A percentile compares a stretch with the other conserved stretches of the same genome.
Evolutionary conservation across 2,329 filamentous ascomycete genomes (phyloP).

Genomic region (Grosmannia huntii): DNA sequence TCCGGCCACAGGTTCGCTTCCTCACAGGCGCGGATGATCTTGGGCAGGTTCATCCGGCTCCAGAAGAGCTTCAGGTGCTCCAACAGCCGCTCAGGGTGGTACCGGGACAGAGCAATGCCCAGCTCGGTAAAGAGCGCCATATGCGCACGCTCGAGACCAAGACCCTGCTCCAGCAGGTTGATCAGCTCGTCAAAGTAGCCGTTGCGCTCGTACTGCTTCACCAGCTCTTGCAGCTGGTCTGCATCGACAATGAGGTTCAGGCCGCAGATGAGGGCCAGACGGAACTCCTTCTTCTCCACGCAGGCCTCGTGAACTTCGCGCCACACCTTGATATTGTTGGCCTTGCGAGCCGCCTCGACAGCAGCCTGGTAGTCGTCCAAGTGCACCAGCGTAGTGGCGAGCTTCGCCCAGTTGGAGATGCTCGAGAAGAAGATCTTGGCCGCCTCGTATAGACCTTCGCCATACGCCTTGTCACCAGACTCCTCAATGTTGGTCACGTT

Average conservation of each 20-base stretch:
- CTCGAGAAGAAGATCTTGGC: conserved; percentile 98
- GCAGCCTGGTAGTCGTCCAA: conserved; percentile 94
- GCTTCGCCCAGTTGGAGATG: conserved; percentile 99
- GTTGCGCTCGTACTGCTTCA: conserved; percentile 92
- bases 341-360: conserved; percentile 94
- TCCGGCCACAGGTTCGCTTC: conserved; percentile 96
- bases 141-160: conserved; percentile 82
- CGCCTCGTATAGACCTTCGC: conserved; percentile 85
- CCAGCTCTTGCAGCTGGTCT: conserved; percentile 82
- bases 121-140: conserved; percentile 97
- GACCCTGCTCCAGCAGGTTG: conserved; percentile 79
- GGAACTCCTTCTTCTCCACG: conserved; percentile 96
- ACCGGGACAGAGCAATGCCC: conserved; percentile 84
- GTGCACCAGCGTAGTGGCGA: conserved; percentile 95
- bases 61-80: conserved; percentile 98
- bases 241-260: conserved; percentile 96
- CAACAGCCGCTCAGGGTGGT: conserved; percentile 92
- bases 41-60: conserved; percentile 94
- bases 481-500: conserved; percentile 95
- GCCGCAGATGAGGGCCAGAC: conserved; percentile 95
- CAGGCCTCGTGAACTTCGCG: conserved; percentile 96
- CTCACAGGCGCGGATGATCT: conserved; percentile 88
- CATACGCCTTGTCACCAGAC: conserved; percentile 95
- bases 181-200: conserved; percentile 99
- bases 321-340: conserved; percentile 99